Evolutionary conservation across 306 rosid species (phyloP).

Genomic region (Vachellia pachyceras): DNA sequence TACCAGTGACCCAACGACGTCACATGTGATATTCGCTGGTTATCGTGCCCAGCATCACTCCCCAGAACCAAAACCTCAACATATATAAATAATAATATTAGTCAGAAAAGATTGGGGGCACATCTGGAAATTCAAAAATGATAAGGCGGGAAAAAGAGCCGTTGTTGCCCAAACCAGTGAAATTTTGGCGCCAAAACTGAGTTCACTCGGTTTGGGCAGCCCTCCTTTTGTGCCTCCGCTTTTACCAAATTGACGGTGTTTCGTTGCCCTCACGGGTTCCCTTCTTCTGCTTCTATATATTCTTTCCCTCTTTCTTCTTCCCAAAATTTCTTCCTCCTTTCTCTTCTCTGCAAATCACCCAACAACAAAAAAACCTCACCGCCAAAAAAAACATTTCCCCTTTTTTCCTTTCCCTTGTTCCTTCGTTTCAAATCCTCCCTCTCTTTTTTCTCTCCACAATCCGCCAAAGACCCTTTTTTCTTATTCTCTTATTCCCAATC

Average conservation of each 20-base stretch:
- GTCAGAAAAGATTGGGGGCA: conserved; percentile 40
- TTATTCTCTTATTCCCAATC: conserved; percentile 63
- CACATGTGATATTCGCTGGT: conserved; percentile 40
- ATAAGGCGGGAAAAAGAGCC: conserved; percentile 97
- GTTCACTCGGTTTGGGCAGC: conserved; percentile 67
- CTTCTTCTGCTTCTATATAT: conserved; percentile 34
- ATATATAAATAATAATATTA: too few relatives aligned
- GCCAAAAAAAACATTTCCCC: conserved; percentile 7
- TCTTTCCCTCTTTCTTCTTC: conserved; percentile 21
- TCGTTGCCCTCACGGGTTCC: too few relatives aligned
- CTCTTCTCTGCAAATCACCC: conserved; percentile 33
- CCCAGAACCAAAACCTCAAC: conserved; percentile 36
- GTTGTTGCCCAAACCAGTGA: conserved; percentile 61
- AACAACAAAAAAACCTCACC: neutral
- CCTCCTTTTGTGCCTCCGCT: conserved; percentile 24
- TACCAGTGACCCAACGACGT: conserved; percentile 42
- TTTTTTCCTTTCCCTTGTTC: conserved; percentile 17
- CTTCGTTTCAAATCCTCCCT: conserved; percentile 41
- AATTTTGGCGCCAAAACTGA: conserved; percentile 58
- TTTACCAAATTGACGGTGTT: conserved; percentile 42
- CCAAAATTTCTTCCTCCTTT: conserved; percentile 44
- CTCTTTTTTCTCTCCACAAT: conserved; percentile 34
- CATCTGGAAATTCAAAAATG: neutral
- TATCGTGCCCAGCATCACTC: conserved; percentile 56
- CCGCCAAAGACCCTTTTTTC: conserved; percentile 67